A percentile compares a stretch with the other conserved stretches of the same genome.
phyloP scores from a whole-genome alignment of 179 eudicot genomes.

The Corrigiola litoralis region DNA sequence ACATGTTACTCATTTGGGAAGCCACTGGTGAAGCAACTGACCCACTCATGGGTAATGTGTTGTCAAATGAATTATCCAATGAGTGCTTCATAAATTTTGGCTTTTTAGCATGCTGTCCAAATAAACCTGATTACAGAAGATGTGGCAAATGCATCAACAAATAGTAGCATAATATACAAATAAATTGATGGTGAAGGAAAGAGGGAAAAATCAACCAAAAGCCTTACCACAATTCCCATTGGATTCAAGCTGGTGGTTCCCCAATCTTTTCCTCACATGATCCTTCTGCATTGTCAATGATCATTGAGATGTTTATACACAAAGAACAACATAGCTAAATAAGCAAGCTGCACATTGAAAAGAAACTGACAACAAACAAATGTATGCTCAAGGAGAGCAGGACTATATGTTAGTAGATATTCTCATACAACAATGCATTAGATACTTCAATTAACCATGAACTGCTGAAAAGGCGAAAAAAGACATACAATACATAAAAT shows the following conservation, averaged over 20 bases:
- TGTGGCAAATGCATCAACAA: constrained; percentile 3
- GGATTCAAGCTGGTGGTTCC: constrained; percentile 53
- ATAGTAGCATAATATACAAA: background rate
- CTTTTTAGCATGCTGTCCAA: constrained; percentile 62
- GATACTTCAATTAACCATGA: too few species aligned
- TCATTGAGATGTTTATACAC: background rate
- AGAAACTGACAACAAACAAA: background rate
- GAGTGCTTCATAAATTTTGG: constrained; percentile 61
- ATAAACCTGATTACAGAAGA: constrained; percentile 46
- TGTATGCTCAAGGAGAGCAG: too few species aligned
- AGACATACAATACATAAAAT: too few species aligned
- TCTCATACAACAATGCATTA: too few species aligned
- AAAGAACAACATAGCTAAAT: background rate
- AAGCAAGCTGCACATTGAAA: background rate
- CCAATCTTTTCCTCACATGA: constrained; percentile 55
- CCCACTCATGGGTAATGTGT: constrained; percentile 43
- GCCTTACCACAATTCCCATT: constrained; percentile 67
- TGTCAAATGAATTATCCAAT: constrained; percentile 61
- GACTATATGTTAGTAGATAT: too few species aligned
- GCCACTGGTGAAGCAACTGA: constrained; percentile 81
- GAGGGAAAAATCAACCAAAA: constrained; percentile 2
- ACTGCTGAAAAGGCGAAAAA: too few species aligned
- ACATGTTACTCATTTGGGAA: constrained; percentile 90
- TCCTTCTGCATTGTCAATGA: constrained; percentile 52
- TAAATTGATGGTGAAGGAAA: background rate